Conservation (phyloP, 805 yeast species). For the Torulaspora franciscae region DNA sequence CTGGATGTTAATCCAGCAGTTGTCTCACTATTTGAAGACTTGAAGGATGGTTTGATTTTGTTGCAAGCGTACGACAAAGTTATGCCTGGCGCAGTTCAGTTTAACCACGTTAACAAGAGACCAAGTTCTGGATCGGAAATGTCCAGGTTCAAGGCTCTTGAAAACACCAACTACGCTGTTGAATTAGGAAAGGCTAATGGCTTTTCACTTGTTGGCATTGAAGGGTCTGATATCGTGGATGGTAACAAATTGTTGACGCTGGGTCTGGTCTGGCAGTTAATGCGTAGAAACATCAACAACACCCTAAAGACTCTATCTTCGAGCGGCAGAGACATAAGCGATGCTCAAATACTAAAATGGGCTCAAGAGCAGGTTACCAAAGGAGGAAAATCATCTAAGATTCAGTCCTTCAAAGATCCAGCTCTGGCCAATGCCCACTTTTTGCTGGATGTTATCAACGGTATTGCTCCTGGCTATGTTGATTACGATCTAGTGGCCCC, state of each 20-base stretch:
- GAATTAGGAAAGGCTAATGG: conserved; percentile 89
- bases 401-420: conserved; percentile 83
- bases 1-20: conserved; percentile 95
- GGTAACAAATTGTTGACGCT: conserved; percentile 84
- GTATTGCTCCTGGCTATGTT: conserved; percentile 95
- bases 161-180: conserved; percentile 97
- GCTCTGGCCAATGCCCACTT: conserved; percentile 73
- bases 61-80: conserved; percentile 94
- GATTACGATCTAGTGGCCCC: conserved; percentile 87
- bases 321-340: conserved; percentile 72
- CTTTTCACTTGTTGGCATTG: conserved; percentile 94
- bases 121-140: conserved; percentile 73
- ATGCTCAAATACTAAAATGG: conserved; percentile 87
- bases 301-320: conserved; percentile 71
- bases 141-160: conserved; percentile 89
- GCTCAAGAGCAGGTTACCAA: conserved; percentile 80
- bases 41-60: conserved; percentile 85
- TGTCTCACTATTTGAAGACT: conserved; percentile 84
- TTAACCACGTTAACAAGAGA: conserved; percentile 74
- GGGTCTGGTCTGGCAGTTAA: conserved; percentile 96
- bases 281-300: conserved; percentile 89
- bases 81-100: conserved; percentile 83
- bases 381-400: conserved; percentile 70
- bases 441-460: conserved; percentile 84
- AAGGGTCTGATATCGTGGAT: conserved; percentile 95